phyloP scores from a whole-genome alignment of 148 eudicot species.

The Silene conica region DNA sequence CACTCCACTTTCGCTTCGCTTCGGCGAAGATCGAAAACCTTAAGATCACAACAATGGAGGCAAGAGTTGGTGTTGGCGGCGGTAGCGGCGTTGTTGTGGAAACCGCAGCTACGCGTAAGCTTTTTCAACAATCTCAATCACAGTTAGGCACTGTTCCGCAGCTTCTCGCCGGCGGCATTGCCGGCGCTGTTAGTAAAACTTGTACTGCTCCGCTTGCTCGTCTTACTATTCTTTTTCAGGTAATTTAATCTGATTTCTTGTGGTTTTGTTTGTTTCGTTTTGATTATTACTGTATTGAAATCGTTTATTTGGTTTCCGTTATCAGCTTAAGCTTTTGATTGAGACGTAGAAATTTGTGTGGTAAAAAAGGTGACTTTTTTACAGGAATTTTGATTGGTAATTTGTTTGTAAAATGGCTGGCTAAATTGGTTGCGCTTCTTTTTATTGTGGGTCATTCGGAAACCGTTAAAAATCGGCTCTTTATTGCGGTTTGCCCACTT shows the following conservation, averaged over 20 bases:
- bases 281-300: too few relatives aligned
- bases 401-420: too few relatives aligned
- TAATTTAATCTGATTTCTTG: background rate
- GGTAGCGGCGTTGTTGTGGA: conserved; percentile 42
- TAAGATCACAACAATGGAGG: conserved; percentile 20
- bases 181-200: conserved; percentile 77
- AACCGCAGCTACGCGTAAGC: conserved; percentile 38
- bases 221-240: conserved; percentile 88
- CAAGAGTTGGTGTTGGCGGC: conserved; percentile 24
- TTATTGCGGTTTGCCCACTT: too few relatives aligned
- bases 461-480: too few relatives aligned
- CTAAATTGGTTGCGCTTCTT: too few relatives aligned
- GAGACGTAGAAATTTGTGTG: too few relatives aligned
- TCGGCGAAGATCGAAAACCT: background rate
- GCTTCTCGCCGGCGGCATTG: conserved; percentile 77
- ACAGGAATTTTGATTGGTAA: too few relatives aligned
- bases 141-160: conserved; percentile 62
- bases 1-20: background rate
- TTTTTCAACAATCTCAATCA: conserved; percentile 40
- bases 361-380: too few relatives aligned
- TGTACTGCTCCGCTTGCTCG: conserved; percentile 91
- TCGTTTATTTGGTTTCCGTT: too few relatives aligned
- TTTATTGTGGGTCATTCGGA: too few relatives aligned
- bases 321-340: too few relatives aligned
- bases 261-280: background rate